These are phyloP conservation scores for Cryptosporidium xiaoi DNA, from an alignment of 169 alveolate species.

Conservation along the genomic window DNA sequence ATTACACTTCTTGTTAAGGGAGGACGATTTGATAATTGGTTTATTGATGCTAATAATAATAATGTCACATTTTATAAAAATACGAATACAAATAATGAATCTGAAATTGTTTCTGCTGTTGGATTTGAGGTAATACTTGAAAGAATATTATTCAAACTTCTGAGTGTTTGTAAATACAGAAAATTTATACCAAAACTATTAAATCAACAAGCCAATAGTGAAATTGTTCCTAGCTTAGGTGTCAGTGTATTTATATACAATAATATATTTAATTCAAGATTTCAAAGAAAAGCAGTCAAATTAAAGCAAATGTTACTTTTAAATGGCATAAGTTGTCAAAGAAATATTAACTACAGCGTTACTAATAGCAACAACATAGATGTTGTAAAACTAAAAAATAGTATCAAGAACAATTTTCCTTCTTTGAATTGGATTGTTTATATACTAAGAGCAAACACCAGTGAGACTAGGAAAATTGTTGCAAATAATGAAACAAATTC, in stretches of 20 bases:
- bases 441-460: constrained; percentile 20
- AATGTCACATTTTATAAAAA: constrained; percentile 8
- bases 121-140: constrained; percentile 61
- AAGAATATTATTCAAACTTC: constrained; percentile 26
- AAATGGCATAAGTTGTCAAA: constrained; percentile 63
- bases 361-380: constrained; percentile 8
- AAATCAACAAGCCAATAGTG: background rate
- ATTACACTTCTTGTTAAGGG: constrained; percentile 59
- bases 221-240: background rate
- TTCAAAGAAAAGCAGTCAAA: constrained; percentile 46
- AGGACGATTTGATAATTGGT: constrained; percentile 70
- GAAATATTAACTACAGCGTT: constrained; percentile 8
- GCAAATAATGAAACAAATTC: constrained; percentile 6
- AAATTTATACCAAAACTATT: background rate
- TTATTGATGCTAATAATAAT: constrained; percentile 16
- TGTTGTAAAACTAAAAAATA: constrained; percentile 1
- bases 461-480: constrained; percentile 15
- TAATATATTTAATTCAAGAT: constrained; percentile 4
- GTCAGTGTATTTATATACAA: constrained; percentile 34
- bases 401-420: constrained; percentile 17
- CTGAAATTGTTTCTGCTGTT: constrained; percentile 51
- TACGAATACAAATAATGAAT: background rate
- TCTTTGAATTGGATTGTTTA: constrained; percentile 61
- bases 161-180: constrained; percentile 6
- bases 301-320: constrained; percentile 44